Conservation (phyloP, 2,329 filamentous ascomycete species). For the Lachnellula hyalina region DNA sequence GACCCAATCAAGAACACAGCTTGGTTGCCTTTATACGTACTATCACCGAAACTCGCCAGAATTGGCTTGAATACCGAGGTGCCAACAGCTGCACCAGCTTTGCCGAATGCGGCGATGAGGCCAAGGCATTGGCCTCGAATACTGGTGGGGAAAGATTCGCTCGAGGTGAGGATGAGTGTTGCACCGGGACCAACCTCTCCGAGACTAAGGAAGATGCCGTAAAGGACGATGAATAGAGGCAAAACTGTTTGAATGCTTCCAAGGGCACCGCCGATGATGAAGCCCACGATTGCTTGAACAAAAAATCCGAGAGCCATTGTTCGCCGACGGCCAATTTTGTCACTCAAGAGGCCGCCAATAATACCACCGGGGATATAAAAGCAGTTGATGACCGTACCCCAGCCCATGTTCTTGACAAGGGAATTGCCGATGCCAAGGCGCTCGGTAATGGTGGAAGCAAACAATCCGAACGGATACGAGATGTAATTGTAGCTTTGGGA, state of each 20-base stretch:
- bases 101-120: slow-evolving; percentile 42
- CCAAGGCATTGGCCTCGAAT: slow-evolving; percentile 46
- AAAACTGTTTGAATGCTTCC: slow-evolving; percentile 41
- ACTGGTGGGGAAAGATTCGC: slow-evolving; percentile 46
- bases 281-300: slow-evolving; percentile 41
- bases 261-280: slow-evolving; percentile 45
- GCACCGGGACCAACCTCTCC: slow-evolving; percentile 47
- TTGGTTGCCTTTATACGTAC: slow-evolving; percentile 41
- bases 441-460: slow-evolving; percentile 46
- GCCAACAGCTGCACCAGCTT: slow-evolving; percentile 45
- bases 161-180: slow-evolving; percentile 36
- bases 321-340: slow-evolving; percentile 44
- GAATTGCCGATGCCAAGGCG: slow-evolving; percentile 37
- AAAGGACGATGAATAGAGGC: slow-evolving; percentile 46
- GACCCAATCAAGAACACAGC: slow-evolving; percentile 46
- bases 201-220: slow-evolving; percentile 44
- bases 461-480: slow-evolving; percentile 49
- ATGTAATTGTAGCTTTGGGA: slow-evolving; percentile 45
- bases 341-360: slow-evolving; percentile 35
- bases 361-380: slow-evolving; percentile 47
- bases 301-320: slow-evolving; percentile 47
- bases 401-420: slow-evolving; percentile 40
- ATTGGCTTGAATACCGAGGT: slow-evolving; percentile 48
- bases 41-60: slow-evolving; percentile 37
- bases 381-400: slow-evolving; percentile 44